phyloP scores from a whole-genome alignment of 2,329 filamentous ascomycete genomes.

The Xylariaceae sp. region DNA sequence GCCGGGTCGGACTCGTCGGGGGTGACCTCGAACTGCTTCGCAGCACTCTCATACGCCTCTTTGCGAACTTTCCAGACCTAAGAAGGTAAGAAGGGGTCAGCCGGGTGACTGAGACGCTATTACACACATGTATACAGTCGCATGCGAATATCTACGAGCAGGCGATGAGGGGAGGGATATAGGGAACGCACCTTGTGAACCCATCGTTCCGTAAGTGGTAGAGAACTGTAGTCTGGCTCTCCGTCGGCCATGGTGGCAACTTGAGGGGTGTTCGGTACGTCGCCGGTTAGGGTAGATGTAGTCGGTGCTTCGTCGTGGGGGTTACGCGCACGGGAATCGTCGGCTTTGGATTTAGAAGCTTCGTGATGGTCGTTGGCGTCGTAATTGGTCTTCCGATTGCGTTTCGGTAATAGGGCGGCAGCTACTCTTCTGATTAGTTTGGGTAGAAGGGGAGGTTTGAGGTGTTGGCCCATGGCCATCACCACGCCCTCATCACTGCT shows the following conservation, averaged over 20 bases:
- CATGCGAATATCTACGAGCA: background rate
- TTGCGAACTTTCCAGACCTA: constrained; percentile 96
- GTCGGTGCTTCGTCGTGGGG: background rate
- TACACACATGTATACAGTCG: constrained; percentile 3
- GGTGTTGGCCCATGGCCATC: constrained; percentile 14
- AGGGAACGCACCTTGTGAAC: constrained; percentile 63
- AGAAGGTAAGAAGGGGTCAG: background rate
- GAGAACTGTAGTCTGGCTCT: constrained; percentile 75
- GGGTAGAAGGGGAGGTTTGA: constrained; percentile 15
- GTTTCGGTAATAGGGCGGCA: constrained; percentile 19
- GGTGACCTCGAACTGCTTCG: constrained; percentile 77
- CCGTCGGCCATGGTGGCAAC: constrained; percentile 63
- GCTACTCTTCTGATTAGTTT: constrained; percentile 27
- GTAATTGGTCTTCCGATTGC: constrained; percentile 12
- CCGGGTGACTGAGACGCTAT: background rate
- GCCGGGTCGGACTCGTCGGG: constrained; percentile 79
- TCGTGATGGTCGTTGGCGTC: background rate
- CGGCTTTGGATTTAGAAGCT: background rate
- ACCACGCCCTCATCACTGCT: background rate
- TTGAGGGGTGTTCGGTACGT: constrained; percentile 1
- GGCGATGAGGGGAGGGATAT: background rate
- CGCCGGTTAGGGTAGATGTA: background rate
- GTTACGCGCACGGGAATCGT: background rate
- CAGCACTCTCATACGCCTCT: constrained; percentile 85
- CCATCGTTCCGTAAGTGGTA: constrained; percentile 75